Conservation (phyloP, 2,329 filamentous ascomycete species). For the Stagonosporopsis rhizophila region DNA sequence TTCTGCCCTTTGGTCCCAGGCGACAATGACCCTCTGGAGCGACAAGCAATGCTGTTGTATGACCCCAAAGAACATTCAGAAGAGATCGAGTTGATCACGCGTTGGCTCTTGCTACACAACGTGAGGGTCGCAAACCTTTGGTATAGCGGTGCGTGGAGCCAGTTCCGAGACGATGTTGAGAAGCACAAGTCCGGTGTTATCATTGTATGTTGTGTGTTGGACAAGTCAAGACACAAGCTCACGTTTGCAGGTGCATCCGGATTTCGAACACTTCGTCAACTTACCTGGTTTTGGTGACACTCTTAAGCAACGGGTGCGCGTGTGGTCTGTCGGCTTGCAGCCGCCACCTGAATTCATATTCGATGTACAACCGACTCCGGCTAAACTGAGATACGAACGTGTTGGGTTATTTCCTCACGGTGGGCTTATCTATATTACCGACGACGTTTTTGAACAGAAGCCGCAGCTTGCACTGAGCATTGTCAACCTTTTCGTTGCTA, state of each 20-base stretch:
- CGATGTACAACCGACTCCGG: constrained; percentile 21
- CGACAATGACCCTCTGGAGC: constrained; percentile 21
- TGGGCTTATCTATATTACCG: constrained; percentile 52
- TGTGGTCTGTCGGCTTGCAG: constrained; percentile 48
- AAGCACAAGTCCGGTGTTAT: constrained; percentile 36
- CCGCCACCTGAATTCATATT: constrained; percentile 22
- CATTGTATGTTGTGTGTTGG: constrained; percentile 26
- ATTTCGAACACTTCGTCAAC: constrained; percentile 40
- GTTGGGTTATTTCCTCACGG: constrained; percentile 50
- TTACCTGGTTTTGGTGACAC: constrained; percentile 44
- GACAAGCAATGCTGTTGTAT: constrained; percentile 38
- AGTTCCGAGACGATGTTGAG: constrained; percentile 30
- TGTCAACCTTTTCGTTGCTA: constrained; percentile 44
- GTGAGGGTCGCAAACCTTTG: constrained; percentile 36
- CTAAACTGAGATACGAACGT: constrained; percentile 30
- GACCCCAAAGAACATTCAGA: constrained; percentile 37
- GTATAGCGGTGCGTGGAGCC: constrained; percentile 36
- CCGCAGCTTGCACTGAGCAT: constrained; percentile 49
- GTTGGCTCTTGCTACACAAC: constrained; percentile 42
- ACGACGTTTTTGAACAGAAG: constrained; percentile 51
- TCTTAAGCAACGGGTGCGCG: constrained; percentile 34
- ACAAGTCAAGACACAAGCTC: constrained; percentile 8
- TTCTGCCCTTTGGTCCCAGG: constrained; percentile 27
- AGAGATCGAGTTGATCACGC: constrained; percentile 39
- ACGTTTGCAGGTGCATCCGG: constrained; percentile 35